Conservation (phyloP, 1,284 basidiomycete genomes). For the Vanrija sp. region DNA sequence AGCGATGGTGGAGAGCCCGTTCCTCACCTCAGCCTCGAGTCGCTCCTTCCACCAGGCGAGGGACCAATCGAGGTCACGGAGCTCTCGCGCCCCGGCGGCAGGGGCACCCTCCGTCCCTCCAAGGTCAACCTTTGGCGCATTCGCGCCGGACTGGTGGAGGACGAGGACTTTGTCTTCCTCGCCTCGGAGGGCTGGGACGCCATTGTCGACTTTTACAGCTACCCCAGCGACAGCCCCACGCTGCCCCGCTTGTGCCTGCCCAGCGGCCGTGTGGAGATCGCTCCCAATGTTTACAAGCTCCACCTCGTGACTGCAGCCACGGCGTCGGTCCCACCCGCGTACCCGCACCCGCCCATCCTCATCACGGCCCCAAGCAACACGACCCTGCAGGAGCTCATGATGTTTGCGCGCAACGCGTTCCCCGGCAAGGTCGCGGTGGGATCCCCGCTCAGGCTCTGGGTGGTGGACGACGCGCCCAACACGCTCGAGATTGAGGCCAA, state of each 20-base stretch:
- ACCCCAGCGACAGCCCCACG: conserved; percentile 29
- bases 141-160: conserved; percentile 56
- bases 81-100: conserved; percentile 22
- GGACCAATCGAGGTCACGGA: conserved; percentile 19
- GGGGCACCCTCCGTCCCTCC: not conserved
- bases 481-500: conserved; percentile 8
- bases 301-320: conserved; percentile 45
- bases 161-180: conserved; percentile 72
- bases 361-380: conserved; percentile 13
- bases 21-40: conserved; percentile 20
- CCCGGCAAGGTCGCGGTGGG: not conserved
- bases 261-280: conserved; percentile 63
- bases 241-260: conserved; percentile 55
- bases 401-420: conserved; percentile 9
- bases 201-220: conserved; percentile 50
- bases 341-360: conserved; percentile 3
- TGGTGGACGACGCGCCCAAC: conserved; percentile 14
- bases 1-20: conserved; percentile 9
- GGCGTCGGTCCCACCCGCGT: conserved; percentile 9
- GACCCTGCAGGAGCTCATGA: conserved; percentile 4
- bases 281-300: conserved; percentile 66
- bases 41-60: conserved; percentile 12
- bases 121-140: conserved; percentile 30
- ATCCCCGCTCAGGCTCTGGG: conserved; percentile 22
- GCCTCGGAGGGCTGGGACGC: conserved; percentile 68